Evolutionary conservation across 768 basidiomycete genomes (phyloP), one percentile per base, ranked within the genome.

Genomic region (Trametes coccinea): DNA sequence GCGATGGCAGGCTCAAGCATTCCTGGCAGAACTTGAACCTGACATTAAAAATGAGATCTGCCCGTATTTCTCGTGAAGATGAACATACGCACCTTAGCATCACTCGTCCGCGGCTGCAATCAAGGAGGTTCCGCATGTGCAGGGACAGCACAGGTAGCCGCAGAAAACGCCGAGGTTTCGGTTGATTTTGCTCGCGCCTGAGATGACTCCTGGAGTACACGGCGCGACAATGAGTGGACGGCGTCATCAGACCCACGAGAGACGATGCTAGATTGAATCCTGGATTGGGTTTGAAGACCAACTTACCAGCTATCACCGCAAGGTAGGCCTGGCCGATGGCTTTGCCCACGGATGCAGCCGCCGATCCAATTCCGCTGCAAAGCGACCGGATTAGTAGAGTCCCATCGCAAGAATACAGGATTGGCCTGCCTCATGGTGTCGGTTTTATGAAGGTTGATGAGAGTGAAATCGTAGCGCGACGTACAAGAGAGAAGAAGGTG

Each of bases 101-200:
- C 52, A 60, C 33, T 60, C 59, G 17, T 60, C 59, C 17, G 59
- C 59, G 5, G 51, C 59, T 4, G 30, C 45, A 3, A 60, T 53
- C 51, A 60, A 29, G 9, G 59, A 60, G 22, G 33, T 40, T 16
- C 59, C 59, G 29, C 59, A 60, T 3, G 59, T 60, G 34, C 59
- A 60, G 4, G 59, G 59, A 14, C 41, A 45, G 59, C 59, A 60
- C 37, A 60, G 34, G 48, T 41, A 60, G 3, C 34, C 51, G 52
- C 51, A 60, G 45, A 39, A 34, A n/a, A 53, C 39, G 34, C 59
- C 59, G 29, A 60, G 40, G 22, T 46, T 46, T 33, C 34, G 34
- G 45, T 53, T 60, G 34, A 60, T 46, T 43, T 60, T 60, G 51
- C 51, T 60, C 13, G 59, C 59, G 27, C 59, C 59, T 14, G 59